Conservation (phyloP, 2,329 filamentous ascomycete genomes). For the Pyricularia grisea region DNA sequence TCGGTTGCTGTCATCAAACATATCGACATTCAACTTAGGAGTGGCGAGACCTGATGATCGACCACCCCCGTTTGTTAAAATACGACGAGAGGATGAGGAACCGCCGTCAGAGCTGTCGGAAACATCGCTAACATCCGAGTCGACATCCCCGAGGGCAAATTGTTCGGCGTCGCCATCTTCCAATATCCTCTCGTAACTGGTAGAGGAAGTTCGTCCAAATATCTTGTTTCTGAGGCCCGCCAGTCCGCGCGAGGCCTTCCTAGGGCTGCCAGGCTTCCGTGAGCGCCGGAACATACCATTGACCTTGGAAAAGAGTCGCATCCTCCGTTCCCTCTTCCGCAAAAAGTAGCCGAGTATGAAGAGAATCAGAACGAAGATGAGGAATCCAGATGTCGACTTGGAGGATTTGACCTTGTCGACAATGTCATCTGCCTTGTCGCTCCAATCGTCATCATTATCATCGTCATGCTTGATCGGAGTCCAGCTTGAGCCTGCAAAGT, state of each 20-base stretch:
- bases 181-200: conserved; percentile 72
- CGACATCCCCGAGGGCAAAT: conserved; percentile 66
- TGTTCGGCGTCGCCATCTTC: conserved; percentile 69
- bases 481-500: conserved; percentile 60
- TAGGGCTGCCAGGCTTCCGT: conserved; percentile 34
- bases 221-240: conserved; percentile 50
- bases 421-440: conserved; percentile 38
- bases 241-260: conserved; percentile 27
- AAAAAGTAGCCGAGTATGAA: conserved; percentile 62
- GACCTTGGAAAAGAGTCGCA: conserved; percentile 48
- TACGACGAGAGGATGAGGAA: conserved; percentile 11
- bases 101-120: conserved; percentile 52
- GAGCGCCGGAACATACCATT: conserved; percentile 27
- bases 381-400: conserved; percentile 60
- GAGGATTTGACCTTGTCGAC: conserved; percentile 53
- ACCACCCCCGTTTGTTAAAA: conserved; percentile 26
- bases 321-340: conserved; percentile 68
- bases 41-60: conserved; percentile 59
- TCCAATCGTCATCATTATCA: conserved; percentile 44
- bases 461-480: conserved; percentile 23
- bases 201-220: conserved; percentile 42
- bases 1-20: conserved; percentile 35
- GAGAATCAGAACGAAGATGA: conserved; percentile 70
- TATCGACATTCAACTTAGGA: conserved; percentile 47
- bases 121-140: conserved; percentile 50